Conservation (phyloP, 495 filamentous ascomycete species). For the Talaromyces nanjingensis region DNA sequence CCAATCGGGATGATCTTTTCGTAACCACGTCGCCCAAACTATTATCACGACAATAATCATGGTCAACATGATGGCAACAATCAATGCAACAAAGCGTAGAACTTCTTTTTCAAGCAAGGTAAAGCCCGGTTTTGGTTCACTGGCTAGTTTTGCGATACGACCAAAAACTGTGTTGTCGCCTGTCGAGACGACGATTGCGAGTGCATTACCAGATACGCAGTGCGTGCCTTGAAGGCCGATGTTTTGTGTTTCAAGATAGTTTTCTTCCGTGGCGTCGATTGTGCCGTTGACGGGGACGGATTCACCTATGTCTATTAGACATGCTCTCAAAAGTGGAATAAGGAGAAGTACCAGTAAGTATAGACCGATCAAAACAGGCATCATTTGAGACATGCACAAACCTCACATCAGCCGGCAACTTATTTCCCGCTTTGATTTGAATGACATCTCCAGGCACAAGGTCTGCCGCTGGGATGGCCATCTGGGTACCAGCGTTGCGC, state of each 20-base stretch:
- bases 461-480: constrained; percentile 43
- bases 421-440: constrained; percentile 59
- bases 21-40: constrained; percentile 58
- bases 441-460: constrained; percentile 66
- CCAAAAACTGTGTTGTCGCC: constrained; percentile 59
- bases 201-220: constrained; percentile 58
- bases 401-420: constrained; percentile 65
- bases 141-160: constrained; percentile 61
- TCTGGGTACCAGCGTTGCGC: constrained; percentile 46
- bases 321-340: not conserved
- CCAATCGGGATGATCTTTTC: constrained; percentile 50
- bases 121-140: constrained; percentile 52
- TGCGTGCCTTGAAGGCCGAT: constrained; percentile 69
- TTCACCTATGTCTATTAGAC: constrained; percentile 36
- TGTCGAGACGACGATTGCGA: constrained; percentile 56
- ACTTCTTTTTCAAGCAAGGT: constrained; percentile 66
- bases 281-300: constrained; percentile 54
- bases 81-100: constrained; percentile 57
- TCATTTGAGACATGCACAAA: constrained; percentile 58
- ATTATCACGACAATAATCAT: constrained; percentile 49
- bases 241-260: constrained; percentile 67
- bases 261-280: constrained; percentile 55
- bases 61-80: constrained; percentile 46
- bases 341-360: constrained; percentile 50
- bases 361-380: constrained; percentile 63